Conservation (phyloP, 2,329 filamentous ascomycete species). For the Cordyceps fumosorosea region DNA sequence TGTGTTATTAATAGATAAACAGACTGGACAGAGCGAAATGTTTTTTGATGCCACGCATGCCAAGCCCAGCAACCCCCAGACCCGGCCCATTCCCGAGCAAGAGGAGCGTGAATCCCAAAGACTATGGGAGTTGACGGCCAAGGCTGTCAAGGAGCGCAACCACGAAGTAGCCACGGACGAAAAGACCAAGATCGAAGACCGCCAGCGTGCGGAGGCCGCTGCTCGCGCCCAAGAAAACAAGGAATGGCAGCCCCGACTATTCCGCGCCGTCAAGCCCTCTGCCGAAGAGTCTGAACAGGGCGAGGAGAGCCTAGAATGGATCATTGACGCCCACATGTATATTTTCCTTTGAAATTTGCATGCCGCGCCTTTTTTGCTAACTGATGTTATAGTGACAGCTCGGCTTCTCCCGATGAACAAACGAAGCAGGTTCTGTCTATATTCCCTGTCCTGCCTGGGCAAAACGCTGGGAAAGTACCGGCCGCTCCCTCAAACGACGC, state of each 20-base stretch:
- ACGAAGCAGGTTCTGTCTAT: constrained; percentile 80
- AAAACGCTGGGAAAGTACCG: constrained; percentile 45
- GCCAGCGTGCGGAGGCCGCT: constrained; percentile 82
- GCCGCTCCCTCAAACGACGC: constrained; percentile 50
- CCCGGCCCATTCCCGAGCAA: constrained; percentile 78
- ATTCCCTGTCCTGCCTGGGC: constrained; percentile 75
- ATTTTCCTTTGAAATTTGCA: constrained; percentile 17
- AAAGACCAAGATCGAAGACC: constrained; percentile 93
- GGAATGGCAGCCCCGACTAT: constrained; percentile 84
- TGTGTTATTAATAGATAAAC: background rate
- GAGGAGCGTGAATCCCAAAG: constrained; percentile 83
- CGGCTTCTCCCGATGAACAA: constrained; percentile 58
- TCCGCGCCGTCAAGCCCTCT: constrained; percentile 66
- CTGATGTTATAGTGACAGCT: constrained; percentile 22
- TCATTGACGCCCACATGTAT: constrained; percentile 81
- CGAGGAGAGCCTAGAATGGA: constrained; percentile 89
- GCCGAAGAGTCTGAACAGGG: constrained; percentile 68
- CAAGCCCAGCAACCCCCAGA: constrained; percentile 66
- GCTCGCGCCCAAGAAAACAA: constrained; percentile 68
- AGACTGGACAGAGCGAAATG: constrained; percentile 85
- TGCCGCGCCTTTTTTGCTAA: background rate
- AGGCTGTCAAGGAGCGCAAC: constrained; percentile 76
- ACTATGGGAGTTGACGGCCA: constrained; percentile 75
- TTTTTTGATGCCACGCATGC: constrained; percentile 82
- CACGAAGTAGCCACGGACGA: constrained; percentile 88